A percentile compares a stretch with the other conserved stretches of the same genome.
Evolutionary conservation across 805 yeast genomes (phyloP).

Genomic region (Kregervanrija fluxuum): DNA sequence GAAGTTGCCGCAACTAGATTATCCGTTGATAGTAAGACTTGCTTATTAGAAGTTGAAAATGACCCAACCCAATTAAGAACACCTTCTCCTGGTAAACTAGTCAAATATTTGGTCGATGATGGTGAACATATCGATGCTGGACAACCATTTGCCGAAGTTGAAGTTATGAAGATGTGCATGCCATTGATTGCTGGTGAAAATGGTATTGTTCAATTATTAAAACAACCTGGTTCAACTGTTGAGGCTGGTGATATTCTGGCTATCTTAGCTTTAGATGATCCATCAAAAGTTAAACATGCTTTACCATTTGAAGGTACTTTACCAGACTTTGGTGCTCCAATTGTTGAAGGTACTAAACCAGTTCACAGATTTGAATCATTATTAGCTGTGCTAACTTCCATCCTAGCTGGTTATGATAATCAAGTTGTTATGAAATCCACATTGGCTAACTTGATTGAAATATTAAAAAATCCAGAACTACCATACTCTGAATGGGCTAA

Average conservation of each 20-base stretch:
- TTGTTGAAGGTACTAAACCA: conserved; percentile 75
- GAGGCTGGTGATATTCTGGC: conserved; percentile 97
- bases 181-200: conserved; percentile 90
- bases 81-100: conserved; percentile 98
- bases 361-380: conserved; percentile 61
- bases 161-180: conserved; percentile 99
- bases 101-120: conserved; percentile 84
- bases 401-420: conserved; percentile 87
- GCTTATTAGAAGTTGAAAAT: conserved; percentile 87
- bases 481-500: conserved; percentile 92
- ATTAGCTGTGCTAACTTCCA: conserved; percentile 61
- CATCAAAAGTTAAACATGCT: conserved; percentile 95
- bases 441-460: conserved; percentile 61
- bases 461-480: conserved; percentile 69
- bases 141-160: conserved; percentile 96
- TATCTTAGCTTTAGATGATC: conserved; percentile 89
- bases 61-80: conserved; percentile 98
- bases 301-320: conserved; percentile 90
- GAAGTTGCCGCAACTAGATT: conserved; percentile 93
- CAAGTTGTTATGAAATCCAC: conserved; percentile 89
- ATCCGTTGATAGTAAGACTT: conserved; percentile 92
- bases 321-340: conserved; percentile 83
- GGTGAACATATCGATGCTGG: conserved; percentile 92
- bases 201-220: conserved; percentile 85
- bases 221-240: conserved; percentile 97